phyloP scores from a whole-genome alignment of 176 grass and related monocot species.

The Calamus simplicifolius region DNA sequence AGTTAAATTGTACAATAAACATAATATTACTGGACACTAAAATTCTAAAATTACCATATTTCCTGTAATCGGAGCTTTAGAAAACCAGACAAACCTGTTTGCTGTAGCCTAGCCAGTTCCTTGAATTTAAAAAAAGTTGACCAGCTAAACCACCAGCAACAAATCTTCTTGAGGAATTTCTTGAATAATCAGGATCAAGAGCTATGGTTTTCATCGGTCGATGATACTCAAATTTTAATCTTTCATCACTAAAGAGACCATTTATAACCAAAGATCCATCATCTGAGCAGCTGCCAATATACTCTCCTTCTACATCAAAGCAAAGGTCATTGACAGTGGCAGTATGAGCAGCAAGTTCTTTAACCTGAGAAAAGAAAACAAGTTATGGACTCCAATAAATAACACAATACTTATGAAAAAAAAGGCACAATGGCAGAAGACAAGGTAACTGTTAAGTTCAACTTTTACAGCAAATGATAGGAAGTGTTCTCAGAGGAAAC shows the following conservation, averaged over 20 bases:
- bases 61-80: background rate
- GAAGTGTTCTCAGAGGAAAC: too few relatives aligned
- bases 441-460: too few relatives aligned
- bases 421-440: too few relatives aligned
- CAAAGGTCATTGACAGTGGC: constrained; percentile 88
- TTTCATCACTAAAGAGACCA: constrained; percentile 89
- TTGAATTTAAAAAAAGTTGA: constrained; percentile 80
- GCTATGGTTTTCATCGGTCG: constrained; percentile 95
- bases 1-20: background rate
- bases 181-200: constrained; percentile 74
- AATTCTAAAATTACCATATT: too few relatives aligned
- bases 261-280: constrained; percentile 81
- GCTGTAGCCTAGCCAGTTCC: constrained; percentile 67
- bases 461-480: too few relatives aligned
- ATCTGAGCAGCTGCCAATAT: constrained; percentile 95
- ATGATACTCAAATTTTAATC: constrained; percentile 88
- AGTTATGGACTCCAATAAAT: background rate
- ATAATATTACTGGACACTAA: constrained; percentile 4
- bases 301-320: constrained; percentile 81
- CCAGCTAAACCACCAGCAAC: constrained; percentile 90
- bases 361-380: constrained; percentile 35
- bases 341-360: constrained; percentile 71
- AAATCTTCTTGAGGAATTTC: constrained; percentile 77
- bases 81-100: constrained; percentile 55
- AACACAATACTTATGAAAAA: too few relatives aligned